Evolutionary conservation across 129 eudicot species (phyloP), one percentile per base, ranked within the genome.

Genomic region (Tanacetum coccineum): DNA sequence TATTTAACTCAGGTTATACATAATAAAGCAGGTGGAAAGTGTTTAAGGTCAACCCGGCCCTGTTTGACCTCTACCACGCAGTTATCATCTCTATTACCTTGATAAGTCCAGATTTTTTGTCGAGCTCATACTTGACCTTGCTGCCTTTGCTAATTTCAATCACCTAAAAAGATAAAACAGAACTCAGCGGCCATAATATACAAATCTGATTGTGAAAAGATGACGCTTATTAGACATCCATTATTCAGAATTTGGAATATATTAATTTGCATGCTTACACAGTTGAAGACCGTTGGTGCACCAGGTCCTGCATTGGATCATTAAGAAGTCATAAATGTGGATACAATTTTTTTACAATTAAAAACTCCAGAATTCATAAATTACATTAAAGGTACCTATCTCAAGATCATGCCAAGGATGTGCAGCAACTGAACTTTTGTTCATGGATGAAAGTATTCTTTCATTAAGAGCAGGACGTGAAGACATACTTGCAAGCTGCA

Each of bases 331-430:
- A 57, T 74, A 66, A 50, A 62, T 5, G 9, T 61, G 6, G 21
- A 74, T 21, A 68, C 14, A 70, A 36, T 8, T 36, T 67, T 4
- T 19, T 66, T 63, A 62, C 44, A 54, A 4, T 21, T 50, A 70
- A 47, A 45, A 57, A 19, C 48, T 30, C 12, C 55, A 42, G 14
- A 53, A 19, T 26, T 21, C 32, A 36, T 32, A 30, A 50, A 50
- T 36, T 9, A 72, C 32, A n/a, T 7, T 49, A 49, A 32, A 60
- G 28, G 52, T 82, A 83, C 95, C 97, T 44, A 91, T 91, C 76
- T 91, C 95, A 63, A 91, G 95, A 87, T 87, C 97, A 75, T 91
- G 97, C 97, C 97, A 91, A 36, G 95, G 97, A 82, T 91, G 97
- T 46, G 97, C 97, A 73, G 97, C 95, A 71, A 87, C 97, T 62